Evolutionary conservation across 371 early-diverging fungal species (phyloP).

Genomic region (Zychaea mexicana): DNA sequence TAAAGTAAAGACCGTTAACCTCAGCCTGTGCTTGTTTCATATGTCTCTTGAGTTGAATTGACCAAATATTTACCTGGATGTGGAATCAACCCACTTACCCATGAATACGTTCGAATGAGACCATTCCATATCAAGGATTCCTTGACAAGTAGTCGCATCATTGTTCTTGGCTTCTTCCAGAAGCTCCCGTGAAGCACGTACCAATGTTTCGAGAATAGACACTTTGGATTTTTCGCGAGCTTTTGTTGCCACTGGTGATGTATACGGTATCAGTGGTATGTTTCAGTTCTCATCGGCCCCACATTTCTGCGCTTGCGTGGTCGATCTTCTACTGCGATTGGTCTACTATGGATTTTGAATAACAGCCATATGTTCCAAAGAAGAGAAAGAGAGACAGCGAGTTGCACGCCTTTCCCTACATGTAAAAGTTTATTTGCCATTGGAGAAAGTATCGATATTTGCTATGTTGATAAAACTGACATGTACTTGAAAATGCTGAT

Average conservation of each 20-base stretch:
- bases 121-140: conserved; percentile 13
- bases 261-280: background rate
- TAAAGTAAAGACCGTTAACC: conserved; percentile 18
- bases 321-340: background rate
- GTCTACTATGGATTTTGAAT: too few species aligned
- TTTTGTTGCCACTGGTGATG: background rate
- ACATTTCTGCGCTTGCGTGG: conserved; percentile 14
- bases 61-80: conserved; percentile 86
- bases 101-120: conserved; percentile 54
- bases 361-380: too few species aligned
- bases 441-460: too few species aligned
- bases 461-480: too few species aligned
- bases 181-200: background rate
- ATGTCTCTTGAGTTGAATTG: too few species aligned
- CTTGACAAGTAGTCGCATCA: background rate
- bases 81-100: conserved; percentile 80
- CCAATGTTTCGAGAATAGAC: conserved; percentile 12
- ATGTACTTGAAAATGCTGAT: too few species aligned
- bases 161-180: conserved; percentile 5
- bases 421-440: too few species aligned
- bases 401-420: too few species aligned
- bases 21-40: background rate
- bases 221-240: background rate
- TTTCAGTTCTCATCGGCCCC: background rate
- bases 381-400: too few species aligned